Base-by-base conservation (phyloP, 179 eudicot species). In the Actinidia arguta region DNA sequence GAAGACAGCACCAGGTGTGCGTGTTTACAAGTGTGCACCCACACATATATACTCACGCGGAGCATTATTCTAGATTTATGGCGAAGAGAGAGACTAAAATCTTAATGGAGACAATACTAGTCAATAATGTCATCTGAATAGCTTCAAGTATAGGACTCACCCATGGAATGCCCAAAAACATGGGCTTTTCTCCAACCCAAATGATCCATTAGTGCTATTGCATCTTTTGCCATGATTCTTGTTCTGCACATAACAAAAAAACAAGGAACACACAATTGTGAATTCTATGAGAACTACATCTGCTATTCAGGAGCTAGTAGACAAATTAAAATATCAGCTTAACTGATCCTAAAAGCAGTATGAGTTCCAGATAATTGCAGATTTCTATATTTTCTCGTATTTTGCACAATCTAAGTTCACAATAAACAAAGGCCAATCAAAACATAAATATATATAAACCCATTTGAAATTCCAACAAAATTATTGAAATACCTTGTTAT, bases 101-200 rank as follows among this genome's bases (percentile, higher is more conserved):
- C 61, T 73, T 22, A 50, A 59, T 24, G 66, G 44, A 79, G 44
- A 59, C 16, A 63, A 64, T 8, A 47, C 24, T 13, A 48, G 83
- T 76, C 79, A 81, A 77, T 20, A 48, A 46, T 73, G 78, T 69
- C 77, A 81, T 56, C 81, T 24, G 51, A 66, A 67, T 70, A 62
- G 63, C 46, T 54, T n/a, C 14, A 25, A 61, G 75, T 85, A 44
- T 70, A 39, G 62, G 48, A 90, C 96, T 89, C 85, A 95, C 99
- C 98, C 99, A 97, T 97, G 54, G 99, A 95, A 89, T 97, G 99
- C 20, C 99, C 99, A 82, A 95, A 91, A 61, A 97, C 89, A 85
- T 95, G 99, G 44, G 97, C 98, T 88, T 91, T 91, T 82, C 80
- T 83, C 99, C 99, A 97, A 70, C 98, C 98, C 86, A 97, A 82